These are phyloP conservation scores for Macadamia integrifolia DNA, from an alignment of 164 flowering plant species.

Conservation along the genomic window DNA sequence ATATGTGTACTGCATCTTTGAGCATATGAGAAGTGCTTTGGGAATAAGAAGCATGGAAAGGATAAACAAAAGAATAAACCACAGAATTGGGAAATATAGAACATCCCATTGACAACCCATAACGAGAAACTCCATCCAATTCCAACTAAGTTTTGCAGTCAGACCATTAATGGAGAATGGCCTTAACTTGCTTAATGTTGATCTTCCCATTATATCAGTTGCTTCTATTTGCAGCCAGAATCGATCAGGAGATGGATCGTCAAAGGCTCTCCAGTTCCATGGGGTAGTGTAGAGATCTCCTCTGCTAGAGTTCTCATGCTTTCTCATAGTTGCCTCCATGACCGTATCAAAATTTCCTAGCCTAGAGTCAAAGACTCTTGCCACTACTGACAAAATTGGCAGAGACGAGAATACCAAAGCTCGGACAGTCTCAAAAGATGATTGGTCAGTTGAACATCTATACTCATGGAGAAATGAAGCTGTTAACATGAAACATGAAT, in stretches of 20 bases:
- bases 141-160: constrained; percentile 56
- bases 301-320: constrained; percentile 32
- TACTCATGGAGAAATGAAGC: constrained; percentile 30
- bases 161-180: constrained; percentile 81
- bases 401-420: constrained; percentile 71
- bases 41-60: constrained; percentile 53
- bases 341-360: constrained; percentile 46
- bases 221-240: constrained; percentile 84
- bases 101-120: constrained; percentile 92
- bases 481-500: constrained; percentile 59
- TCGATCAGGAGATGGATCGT: constrained; percentile 76
- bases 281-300: constrained; percentile 62
- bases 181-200: constrained; percentile 45
- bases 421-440: constrained; percentile 49
- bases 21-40: constrained; percentile 34
- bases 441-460: constrained; percentile 25
- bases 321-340: constrained; percentile 60
- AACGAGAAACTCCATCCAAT: constrained; percentile 79
- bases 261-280: constrained; percentile 84
- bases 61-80: constrained; percentile 33
- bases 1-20: constrained; percentile 41
- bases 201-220: constrained; percentile 49
- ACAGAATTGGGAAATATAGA: constrained; percentile 67
- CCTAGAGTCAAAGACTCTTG: constrained; percentile 61
- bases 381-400: constrained; percentile 56